Conservation (phyloP, 2,329 filamentous ascomycete genomes). For the Cladosporium sp. region DNA sequence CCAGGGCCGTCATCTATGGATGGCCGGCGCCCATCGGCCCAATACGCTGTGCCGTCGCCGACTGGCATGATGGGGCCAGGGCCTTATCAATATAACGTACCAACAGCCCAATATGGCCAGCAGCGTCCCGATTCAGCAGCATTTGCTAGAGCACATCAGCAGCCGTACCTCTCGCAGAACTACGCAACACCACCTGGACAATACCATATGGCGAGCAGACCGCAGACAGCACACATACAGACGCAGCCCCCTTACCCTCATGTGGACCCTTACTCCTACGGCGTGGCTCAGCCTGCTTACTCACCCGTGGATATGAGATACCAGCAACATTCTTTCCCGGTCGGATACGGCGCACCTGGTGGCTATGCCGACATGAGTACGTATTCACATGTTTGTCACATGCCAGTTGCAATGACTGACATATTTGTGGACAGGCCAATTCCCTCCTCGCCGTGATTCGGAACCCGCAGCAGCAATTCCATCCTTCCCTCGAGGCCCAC, state of each 20-base stretch:
- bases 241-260: constrained; percentile 20
- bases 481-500: constrained; percentile 54
- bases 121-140: constrained; percentile 17
- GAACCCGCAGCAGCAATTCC: constrained; percentile 26
- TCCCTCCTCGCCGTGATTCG: constrained; percentile 18
- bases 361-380: constrained; percentile 17
- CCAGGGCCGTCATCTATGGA: neutral
- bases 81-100: constrained; percentile 18
- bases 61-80: constrained; percentile 12
- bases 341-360: constrained; percentile 18
- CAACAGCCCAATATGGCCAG: constrained; percentile 18
- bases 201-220: neutral
- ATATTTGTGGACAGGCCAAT: constrained; percentile 17
- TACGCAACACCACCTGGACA: neutral
- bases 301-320: constrained; percentile 24
- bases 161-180: neutral
- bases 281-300: constrained; percentile 19
- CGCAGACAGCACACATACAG: constrained; percentile 14
- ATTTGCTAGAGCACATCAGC: constrained; percentile 16
- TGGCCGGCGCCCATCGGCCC: neutral
- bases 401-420: neutral
- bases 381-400: neutral
- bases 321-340: constrained; percentile 15
- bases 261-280: constrained; percentile 24
- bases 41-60: constrained; percentile 11